Evolutionary conservation across 2,329 filamentous ascomycete species (phyloP).

Genomic region (Aureobasidium leucospermi): DNA sequence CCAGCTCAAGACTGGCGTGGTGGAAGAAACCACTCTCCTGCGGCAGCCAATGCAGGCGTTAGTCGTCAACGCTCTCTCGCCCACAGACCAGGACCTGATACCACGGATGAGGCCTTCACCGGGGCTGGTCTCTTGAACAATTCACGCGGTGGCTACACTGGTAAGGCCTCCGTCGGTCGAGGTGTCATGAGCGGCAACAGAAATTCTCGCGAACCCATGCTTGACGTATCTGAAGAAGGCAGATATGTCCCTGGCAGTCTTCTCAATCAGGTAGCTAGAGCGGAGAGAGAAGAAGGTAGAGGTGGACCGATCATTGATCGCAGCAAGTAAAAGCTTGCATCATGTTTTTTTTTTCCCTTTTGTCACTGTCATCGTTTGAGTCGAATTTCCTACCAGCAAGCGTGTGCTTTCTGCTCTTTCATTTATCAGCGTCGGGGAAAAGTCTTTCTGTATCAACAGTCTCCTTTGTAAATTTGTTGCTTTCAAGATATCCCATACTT

Average conservation of each 20-base stretch:
- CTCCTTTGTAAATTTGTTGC: not conserved
- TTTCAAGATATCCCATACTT: not conserved
- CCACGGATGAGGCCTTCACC: constrained; percentile 32
- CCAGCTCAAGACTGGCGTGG: constrained; percentile 39
- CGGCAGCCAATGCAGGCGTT: not conserved
- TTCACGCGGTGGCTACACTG: constrained; percentile 34
- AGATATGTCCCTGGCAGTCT: constrained; percentile 42
- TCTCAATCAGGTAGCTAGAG: constrained; percentile 35
- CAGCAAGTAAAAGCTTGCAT: not conserved
- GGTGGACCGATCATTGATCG: constrained; percentile 8
- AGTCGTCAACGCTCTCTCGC: not conserved
- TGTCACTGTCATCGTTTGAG: not conserved
- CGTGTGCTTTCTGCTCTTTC: not conserved
- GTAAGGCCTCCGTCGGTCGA: constrained; percentile 29
- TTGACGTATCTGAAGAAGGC: constrained; percentile 35
- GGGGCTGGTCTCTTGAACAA: constrained; percentile 32
- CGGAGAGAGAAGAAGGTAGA: constrained; percentile 21
- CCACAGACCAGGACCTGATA: not conserved
- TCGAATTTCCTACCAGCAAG: not conserved
- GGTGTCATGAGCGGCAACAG: constrained; percentile 39
- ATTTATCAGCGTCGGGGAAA: not conserved
- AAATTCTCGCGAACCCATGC: constrained; percentile 36
- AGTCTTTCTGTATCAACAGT: not conserved
- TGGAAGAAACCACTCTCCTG: constrained; percentile 16
- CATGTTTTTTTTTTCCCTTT: not conserved